Evolutionary conservation across 2,329 filamentous ascomycete species (phyloP).

Genomic region (Aspergillus piperis): DNA sequence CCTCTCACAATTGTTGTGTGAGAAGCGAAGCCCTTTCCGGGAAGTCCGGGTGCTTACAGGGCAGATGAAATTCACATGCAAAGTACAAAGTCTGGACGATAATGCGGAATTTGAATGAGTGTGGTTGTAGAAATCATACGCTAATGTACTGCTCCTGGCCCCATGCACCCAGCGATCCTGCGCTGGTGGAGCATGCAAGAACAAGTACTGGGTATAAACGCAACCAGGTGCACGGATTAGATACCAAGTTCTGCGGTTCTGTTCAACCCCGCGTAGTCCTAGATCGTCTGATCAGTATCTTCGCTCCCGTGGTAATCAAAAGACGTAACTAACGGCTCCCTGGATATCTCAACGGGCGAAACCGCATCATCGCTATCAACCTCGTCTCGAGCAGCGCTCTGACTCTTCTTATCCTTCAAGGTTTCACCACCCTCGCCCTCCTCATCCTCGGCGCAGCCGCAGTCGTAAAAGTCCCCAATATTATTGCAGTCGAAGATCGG

Average conservation of each 20-base stretch:
- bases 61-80: neutral
- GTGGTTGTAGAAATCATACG: conserved; percentile 1
- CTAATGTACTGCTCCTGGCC: conserved; percentile 13
- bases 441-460: conserved; percentile 62
- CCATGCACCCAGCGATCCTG: conserved; percentile 18
- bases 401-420: conserved; percentile 13
- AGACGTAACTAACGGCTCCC: conserved; percentile 35
- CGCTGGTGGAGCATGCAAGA: conserved; percentile 11
- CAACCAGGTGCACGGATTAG: neutral
- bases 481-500: conserved; percentile 64
- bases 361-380: conserved; percentile 6
- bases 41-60: neutral
- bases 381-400: conserved; percentile 6
- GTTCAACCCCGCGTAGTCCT: conserved; percentile 33
- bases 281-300: conserved; percentile 18
- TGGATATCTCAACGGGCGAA: conserved; percentile 38
- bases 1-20: neutral
- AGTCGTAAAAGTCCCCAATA: conserved; percentile 68
- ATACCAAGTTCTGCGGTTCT: neutral
- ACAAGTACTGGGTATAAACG: neutral
- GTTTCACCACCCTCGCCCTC: conserved; percentile 16
- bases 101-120: neutral
- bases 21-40: neutral
- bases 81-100: neutral
- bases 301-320: conserved; percentile 1